Conservation (phyloP, 2,329 filamentous ascomycete species). For the Xylaria sp. region DNA sequence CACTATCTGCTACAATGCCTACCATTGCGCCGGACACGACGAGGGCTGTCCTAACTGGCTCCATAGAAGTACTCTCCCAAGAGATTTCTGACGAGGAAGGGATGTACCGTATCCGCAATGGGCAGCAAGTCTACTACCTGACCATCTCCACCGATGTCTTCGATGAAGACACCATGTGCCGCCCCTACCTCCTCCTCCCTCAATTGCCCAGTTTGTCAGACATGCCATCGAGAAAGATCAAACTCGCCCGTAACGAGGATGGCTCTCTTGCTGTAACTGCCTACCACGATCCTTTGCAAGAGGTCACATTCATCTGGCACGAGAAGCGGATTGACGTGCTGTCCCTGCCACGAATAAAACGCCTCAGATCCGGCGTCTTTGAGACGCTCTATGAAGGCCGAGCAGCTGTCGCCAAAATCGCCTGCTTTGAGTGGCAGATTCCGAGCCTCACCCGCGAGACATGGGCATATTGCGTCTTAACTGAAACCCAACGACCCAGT, state of each 20-base stretch:
- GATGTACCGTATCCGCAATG: slow-evolving; percentile 42
- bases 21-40: slow-evolving; percentile 24
- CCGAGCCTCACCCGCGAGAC: slow-evolving; percentile 41
- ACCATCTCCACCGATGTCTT: slow-evolving; percentile 44
- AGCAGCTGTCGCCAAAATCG: slow-evolving; percentile 41
- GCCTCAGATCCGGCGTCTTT: slow-evolving; percentile 43
- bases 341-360: slow-evolving; percentile 38
- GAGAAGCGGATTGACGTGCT: slow-evolving; percentile 44
- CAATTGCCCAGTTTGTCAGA: slow-evolving; percentile 45
- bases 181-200: slow-evolving; percentile 48
- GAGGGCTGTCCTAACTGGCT: slow-evolving; percentile 16
- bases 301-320: slow-evolving; percentile 43
- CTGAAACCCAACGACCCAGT: slow-evolving; percentile 26
- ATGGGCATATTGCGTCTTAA: slow-evolving; percentile 36
- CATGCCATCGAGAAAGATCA: slow-evolving; percentile 44
- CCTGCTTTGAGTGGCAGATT: slow-evolving; percentile 43
- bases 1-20: slow-evolving; percentile 30
- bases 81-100: slow-evolving; percentile 34
- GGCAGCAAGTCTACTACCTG: slow-evolving; percentile 41
- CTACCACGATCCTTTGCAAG: slow-evolving; percentile 37
- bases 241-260: slow-evolving; percentile 37
- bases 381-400: slow-evolving; percentile 36
- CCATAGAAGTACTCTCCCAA: slow-evolving; percentile 32
- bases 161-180: slow-evolving; percentile 49
- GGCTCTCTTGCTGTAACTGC: slow-evolving; percentile 36